Evolutionary conservation across 495 filamentous ascomycete genomes (phyloP).

Genomic region (Talaromyces liani): DNA sequence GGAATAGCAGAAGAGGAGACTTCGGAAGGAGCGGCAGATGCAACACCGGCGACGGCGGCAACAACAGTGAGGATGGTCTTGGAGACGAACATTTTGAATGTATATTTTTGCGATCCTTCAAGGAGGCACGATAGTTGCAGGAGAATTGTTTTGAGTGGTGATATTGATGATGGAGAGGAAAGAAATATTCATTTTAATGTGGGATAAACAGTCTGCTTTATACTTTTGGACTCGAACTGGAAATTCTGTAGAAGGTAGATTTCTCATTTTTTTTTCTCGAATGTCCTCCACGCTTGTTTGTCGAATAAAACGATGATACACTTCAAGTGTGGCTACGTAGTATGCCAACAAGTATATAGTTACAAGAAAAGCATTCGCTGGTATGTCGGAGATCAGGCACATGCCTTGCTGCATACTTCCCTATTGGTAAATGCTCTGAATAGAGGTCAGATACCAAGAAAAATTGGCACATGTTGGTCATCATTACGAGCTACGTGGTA

Average conservation of each 20-base stretch:
- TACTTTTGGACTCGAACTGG: background rate
- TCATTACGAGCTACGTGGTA: background rate
- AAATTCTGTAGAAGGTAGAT: background rate
- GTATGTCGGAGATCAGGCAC: background rate
- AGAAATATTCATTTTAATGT: background rate
- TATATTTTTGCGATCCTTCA: background rate
- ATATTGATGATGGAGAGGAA: background rate
- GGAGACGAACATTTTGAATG: background rate
- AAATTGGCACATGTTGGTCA: background rate
- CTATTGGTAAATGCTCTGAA: background rate
- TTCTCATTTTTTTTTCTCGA: background rate
- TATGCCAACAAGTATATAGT: background rate
- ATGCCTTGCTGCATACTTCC: background rate
- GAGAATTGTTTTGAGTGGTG: background rate
- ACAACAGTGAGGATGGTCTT: background rate
- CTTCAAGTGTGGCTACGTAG: background rate
- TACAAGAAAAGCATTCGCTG: background rate
- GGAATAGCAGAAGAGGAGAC: background rate
- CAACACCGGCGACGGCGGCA: background rate
- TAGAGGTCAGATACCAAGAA: background rate
- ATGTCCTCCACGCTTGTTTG: background rate
- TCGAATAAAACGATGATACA: background rate
- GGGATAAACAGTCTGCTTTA: background rate
- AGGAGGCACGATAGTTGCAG: no score
- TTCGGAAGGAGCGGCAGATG: background rate